Base-by-base conservation (phyloP, 2,329 filamentous ascomycete species). In the Elsinoe necatrix region DNA sequence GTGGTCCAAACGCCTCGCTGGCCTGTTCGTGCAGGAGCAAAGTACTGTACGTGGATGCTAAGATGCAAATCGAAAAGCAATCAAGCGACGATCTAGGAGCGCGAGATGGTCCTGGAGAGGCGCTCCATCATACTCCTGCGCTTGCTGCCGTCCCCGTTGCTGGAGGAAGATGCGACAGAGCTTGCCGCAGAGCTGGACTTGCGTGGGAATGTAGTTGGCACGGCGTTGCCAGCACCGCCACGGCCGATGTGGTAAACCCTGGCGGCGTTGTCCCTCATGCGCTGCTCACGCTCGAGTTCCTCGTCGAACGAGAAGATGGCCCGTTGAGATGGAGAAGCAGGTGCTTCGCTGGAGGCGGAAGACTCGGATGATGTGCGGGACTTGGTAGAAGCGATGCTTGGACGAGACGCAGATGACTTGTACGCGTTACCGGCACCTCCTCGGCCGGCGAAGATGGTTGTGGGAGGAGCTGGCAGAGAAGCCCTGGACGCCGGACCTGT, bases 221-320 rank as follows among this genome's bases (percentile, higher is more conserved):
- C 66, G 41, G 63, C 62, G 68, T 85, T 85, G 52, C 80, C 82
- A 11, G 77, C 78, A 39, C 82, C 82, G 18, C 81, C 82, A 43
- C 82, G 75, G 42, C 82, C 82, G 61, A 84, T 78, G 67, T 83
- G 80, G 74, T 83, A 84, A 60, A 84, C 77, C 23, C 61, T 60
- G 42, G 55, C 57, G 47, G 77, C 73, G 64, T 76, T 71, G 61
- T 75, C 73, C 65, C 77, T 76, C 56, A 80, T 72, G 57, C 77
- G 74, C 60, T 80, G 72, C 59, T 82, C 77, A 58, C 77, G 77
- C 62, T 80, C 76, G 54, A 85, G 75, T 65, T 85, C 82, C 71
- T 85, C 82, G 68, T 85, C 82, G 71, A 87, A 87, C 69, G 77
- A 79, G 75, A 84, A 84, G 67, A 84, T 83, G 64, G 79, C 76